A percentile compares a stretch with the other conserved stretches of the same genome.
These are phyloP conservation scores for Raffaelea arxii DNA, from an alignment of 2,329 filamentous ascomycete species.

Conservation along the genomic window DNA sequence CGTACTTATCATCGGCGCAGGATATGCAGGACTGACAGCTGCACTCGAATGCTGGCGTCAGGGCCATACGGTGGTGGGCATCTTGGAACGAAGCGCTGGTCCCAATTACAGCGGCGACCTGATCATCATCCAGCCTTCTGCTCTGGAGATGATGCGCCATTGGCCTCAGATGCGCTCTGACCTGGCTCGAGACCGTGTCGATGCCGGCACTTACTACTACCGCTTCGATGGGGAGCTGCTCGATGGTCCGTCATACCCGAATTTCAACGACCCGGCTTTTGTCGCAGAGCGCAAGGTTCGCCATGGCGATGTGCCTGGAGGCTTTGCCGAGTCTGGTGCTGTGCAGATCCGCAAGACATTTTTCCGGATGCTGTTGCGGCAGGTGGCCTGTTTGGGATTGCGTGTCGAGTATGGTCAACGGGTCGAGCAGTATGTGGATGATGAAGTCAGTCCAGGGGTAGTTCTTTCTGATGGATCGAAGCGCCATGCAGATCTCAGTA, in stretches of 20 bases:
- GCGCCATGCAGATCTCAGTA: too few relatives aligned
- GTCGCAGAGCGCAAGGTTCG: background rate
- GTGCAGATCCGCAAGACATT: background rate
- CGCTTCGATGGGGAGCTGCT: background rate
- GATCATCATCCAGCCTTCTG: background rate
- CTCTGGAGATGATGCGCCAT: background rate
- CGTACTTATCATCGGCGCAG: background rate
- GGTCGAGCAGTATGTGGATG: background rate
- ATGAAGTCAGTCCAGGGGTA: too few relatives aligned
- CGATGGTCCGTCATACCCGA: background rate
- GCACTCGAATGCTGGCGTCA: background rate
- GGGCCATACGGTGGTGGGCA: background rate
- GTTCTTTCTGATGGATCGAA: too few relatives aligned
- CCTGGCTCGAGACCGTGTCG: background rate
- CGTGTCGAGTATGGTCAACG: background rate
- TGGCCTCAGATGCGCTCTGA: background rate
- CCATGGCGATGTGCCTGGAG: background rate
- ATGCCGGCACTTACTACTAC: background rate
- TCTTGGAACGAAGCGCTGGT: background rate
- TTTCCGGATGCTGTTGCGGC: background rate
- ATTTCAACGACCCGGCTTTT: background rate
- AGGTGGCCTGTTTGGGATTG: background rate
- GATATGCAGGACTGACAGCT: background rate
- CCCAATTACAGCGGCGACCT: background rate
- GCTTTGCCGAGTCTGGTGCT: background rate